Base-by-base conservation (phyloP, 192 early-diverging fungal species). In the Coemansia sp. region DNA sequence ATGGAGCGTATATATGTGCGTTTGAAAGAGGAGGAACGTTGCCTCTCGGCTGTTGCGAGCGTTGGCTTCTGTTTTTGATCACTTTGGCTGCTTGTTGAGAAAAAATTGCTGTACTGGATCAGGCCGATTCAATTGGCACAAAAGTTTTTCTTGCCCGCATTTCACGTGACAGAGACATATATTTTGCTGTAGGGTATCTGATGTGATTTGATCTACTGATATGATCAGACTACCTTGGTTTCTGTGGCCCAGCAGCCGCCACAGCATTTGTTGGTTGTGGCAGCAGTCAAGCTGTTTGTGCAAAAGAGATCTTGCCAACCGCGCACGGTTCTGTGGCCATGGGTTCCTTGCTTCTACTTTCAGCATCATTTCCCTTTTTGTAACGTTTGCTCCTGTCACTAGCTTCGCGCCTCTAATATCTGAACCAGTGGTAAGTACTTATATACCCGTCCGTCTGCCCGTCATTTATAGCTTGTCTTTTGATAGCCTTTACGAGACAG, bases 1-100 rank as follows among this genome's bases (percentile, higher is more conserved):
- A 31, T 31, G 30, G 30, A 31, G 30, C 30, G 30, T 31, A 31
- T 31, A 31, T 3, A 31, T 3, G 30, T 31, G 7, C 30, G 30
- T 54, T 55, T 25, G 10, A 60, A 60, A 60, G 59, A 60, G 59
- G 48, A 60, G 24, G 59, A 60, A 60, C 34, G 8, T 8, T 21
- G 30, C 30, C 1, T 28, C 19, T 32, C n/a, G 5, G 54, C 25
- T 65, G 14, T 32, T 24, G 52, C 41, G 7, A 5, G 3, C 30
- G 4, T 7, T 31, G 30, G 30, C 30, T 5, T 31, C 7, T 31
- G 30, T 31, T 31, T 31, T 31, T 31, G 30, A 31, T 31, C 30
- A 7, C 30, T 31, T 7, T 31, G 30, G 30, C 30, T 7, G 30
- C 30, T 31, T 3, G 7, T 7, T 31, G 30, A 32, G 12, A 34